phyloP scores from a whole-genome alignment of 2,329 filamentous ascomycete species.

The Penicillium sp. region DNA sequence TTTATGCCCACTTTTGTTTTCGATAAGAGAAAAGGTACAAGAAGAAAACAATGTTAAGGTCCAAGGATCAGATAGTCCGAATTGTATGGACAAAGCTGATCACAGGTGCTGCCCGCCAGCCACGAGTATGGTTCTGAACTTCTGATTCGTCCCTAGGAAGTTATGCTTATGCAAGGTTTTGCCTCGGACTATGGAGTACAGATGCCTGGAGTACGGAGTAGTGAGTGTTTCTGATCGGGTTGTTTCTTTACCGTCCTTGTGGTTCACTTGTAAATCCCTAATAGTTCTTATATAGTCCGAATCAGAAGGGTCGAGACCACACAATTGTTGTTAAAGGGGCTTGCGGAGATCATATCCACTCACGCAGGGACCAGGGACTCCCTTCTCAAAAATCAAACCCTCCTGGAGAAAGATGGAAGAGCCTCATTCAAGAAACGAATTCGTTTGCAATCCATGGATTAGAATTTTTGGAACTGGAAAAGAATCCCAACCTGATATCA shows the following conservation, averaged over 20 bases:
- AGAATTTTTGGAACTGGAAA: background rate
- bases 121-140: too few species aligned
- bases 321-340: slow-evolving; percentile 1
- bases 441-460: background rate
- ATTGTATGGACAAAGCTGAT: too few species aligned
- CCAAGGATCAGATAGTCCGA: too few species aligned
- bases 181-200: too few species aligned
- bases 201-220: too few species aligned
- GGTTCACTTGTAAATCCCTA: background rate
- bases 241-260: background rate
- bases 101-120: too few species aligned
- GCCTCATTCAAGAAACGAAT: background rate
- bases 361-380: slow-evolving; percentile 3
- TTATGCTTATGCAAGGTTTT: too few species aligned
- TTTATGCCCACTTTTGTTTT: too few species aligned
- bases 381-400: background rate
- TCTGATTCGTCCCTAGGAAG: too few species aligned
- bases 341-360: slow-evolving; percentile 12
- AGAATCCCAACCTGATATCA: background rate
- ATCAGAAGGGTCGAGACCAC: background rate
- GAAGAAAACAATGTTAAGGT: too few species aligned
- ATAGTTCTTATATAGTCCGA: background rate
- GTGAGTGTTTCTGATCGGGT: background rate
- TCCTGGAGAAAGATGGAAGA: background rate
- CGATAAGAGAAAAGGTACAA: too few species aligned